A percentile compares a stretch with the other conserved stretches of the same genome.
These are phyloP conservation scores for Brassica nigra DNA, from an alignment of 345 rosid species.

Conservation along the genomic window DNA sequence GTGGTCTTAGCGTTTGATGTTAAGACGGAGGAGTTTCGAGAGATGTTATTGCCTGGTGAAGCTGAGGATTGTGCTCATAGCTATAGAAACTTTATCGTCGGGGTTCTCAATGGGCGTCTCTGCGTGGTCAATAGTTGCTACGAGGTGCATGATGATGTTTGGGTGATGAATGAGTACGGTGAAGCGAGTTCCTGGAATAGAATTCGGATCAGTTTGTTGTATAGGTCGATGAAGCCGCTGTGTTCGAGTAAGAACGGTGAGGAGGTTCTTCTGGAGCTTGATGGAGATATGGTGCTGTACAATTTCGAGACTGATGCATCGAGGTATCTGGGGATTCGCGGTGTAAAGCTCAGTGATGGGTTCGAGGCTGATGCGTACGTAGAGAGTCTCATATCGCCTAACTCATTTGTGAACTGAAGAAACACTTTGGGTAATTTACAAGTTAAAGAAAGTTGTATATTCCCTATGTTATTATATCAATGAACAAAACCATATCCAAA, in stretches of 20 bases:
- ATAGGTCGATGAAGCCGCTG: constrained; percentile 48
- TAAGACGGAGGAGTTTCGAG: constrained; percentile 40
- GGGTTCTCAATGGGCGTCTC: constrained; percentile 38
- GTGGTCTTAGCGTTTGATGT: constrained; percentile 42
- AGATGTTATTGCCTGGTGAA: constrained; percentile 39
- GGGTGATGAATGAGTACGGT: constrained; percentile 50
- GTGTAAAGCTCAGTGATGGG: constrained; percentile 41
- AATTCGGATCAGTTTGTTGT: constrained; percentile 36
- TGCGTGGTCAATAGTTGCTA: constrained; percentile 43
- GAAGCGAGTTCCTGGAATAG: constrained; percentile 42
- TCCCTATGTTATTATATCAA: not conserved
- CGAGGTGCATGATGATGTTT: constrained; percentile 43
- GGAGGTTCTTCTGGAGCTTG: constrained; percentile 45
- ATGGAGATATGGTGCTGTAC: constrained; percentile 48
- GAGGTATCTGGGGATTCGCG: constrained; percentile 33
- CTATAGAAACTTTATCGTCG: constrained; percentile 37
- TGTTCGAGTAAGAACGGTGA: constrained; percentile 40
- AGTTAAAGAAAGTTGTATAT: not conserved
- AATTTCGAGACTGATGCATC: constrained; percentile 36
- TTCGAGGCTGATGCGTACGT: constrained; percentile 50
- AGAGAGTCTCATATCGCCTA: constrained; percentile 52
- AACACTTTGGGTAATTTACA: not conserved
- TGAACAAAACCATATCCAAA: not conserved
- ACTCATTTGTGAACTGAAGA: constrained; percentile 12
- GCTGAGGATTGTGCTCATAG: constrained; percentile 40